Conservation (phyloP, 1,284 basidiomycete genomes). For the Takashimella tepidaria region DNA sequence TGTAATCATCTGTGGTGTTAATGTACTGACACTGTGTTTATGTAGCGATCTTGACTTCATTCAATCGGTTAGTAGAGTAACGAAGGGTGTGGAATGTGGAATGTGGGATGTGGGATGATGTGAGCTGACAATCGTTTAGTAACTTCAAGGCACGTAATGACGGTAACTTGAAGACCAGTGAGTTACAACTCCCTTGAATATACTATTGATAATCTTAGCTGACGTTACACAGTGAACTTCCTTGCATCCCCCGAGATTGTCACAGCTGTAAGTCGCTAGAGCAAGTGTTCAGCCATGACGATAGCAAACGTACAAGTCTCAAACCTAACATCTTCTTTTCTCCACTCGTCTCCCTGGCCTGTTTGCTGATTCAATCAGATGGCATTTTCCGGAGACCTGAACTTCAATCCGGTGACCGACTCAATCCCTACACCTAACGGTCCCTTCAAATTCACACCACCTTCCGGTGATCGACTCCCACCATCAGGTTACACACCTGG, state of each 20-base stretch:
- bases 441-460: conserved; percentile 80
- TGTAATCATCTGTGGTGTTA: neutral
- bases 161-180: conserved; percentile 79
- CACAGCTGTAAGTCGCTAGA: conserved; percentile 62
- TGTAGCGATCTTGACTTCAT: conserved; percentile 88
- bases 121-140: conserved; percentile 20
- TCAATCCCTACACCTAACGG: conserved; percentile 69
- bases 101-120: conserved; percentile 45
- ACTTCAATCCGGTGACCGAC: conserved; percentile 89
- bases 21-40: neutral
- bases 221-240: conserved; percentile 70
- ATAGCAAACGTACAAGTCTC: too few species aligned
- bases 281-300: too few species aligned
- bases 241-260: conserved; percentile 95
- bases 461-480: conserved; percentile 79
- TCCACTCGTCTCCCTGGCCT: neutral
- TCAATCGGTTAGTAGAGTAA: conserved; percentile 67
- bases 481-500: conserved; percentile 73
- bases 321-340: too few species aligned
- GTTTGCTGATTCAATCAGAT: conserved; percentile 48
- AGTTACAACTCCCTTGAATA: neutral
- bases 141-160: conserved; percentile 98
- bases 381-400: conserved; percentile 90
- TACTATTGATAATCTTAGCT: neutral
- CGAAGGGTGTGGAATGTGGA: too few species aligned